These are phyloP conservation scores for Dendrobium chrysotoxum DNA, from an alignment of 106 monocot genomes.

Conservation along the genomic window DNA sequence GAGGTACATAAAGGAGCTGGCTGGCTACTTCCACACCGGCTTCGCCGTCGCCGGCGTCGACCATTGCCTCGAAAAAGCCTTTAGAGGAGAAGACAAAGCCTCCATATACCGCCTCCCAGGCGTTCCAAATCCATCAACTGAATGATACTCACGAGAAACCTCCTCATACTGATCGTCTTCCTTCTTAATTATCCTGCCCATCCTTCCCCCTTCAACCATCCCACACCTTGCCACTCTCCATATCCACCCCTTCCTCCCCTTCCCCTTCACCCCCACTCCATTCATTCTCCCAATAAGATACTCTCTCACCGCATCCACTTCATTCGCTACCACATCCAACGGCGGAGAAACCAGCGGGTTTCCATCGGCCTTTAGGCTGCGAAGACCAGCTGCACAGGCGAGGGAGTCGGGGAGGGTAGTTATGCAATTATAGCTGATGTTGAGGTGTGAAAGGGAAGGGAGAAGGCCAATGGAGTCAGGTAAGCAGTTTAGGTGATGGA, in stretches of 20 bases:
- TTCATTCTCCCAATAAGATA: slow-evolving; percentile 46
- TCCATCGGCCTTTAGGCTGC: slow-evolving; percentile 28
- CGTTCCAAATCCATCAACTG: neutral
- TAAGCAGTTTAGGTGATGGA: slow-evolving; percentile 22
- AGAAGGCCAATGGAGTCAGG: slow-evolving; percentile 59
- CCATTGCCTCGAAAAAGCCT: neutral
- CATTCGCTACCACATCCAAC: slow-evolving; percentile 32
- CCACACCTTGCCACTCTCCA: neutral
- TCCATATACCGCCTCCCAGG: neutral
- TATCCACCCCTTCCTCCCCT: neutral
- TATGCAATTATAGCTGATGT: slow-evolving; percentile 48
- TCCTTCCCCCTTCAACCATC: neutral
- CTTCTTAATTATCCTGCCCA: neutral
- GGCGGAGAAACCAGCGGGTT: slow-evolving; percentile 49
- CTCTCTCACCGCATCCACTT: slow-evolving; percentile 40
- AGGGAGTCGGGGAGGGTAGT: slow-evolving; percentile 36
- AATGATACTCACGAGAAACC: neutral
- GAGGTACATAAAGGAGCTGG: neutral
- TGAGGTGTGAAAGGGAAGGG: slow-evolving; percentile 39
- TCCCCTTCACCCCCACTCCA: neutral
- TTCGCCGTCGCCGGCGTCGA: neutral
- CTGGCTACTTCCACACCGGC: neutral
- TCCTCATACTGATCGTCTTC: no score
- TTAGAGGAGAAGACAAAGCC: neutral
- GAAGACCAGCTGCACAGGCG: slow-evolving; percentile 45